Conservation (phyloP, 805 yeast genomes). For the Metschnikowia hibisci region DNA sequence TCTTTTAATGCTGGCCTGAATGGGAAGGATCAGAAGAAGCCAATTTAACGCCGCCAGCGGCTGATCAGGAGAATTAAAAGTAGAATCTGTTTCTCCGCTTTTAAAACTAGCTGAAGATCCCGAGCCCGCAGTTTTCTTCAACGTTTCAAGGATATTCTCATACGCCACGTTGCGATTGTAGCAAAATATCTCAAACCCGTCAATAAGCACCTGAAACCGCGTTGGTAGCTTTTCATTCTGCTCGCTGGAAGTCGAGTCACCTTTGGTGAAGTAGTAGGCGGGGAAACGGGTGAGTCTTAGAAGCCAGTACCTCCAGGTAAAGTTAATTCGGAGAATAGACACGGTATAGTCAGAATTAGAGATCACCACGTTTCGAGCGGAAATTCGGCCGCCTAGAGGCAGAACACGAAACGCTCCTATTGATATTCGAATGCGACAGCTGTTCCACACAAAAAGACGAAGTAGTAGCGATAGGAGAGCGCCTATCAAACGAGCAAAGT, state of each 20-base stretch:
- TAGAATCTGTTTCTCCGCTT: conserved; percentile 3
- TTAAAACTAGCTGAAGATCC: conserved; percentile 5
- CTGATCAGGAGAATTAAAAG: neutral
- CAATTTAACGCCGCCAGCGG: conserved; percentile 9
- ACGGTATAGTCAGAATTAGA: conserved; percentile 72
- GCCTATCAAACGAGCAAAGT: conserved; percentile 71
- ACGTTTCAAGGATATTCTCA: conserved; percentile 51
- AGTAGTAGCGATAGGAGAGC: conserved; percentile 48
- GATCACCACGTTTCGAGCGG: conserved; percentile 70
- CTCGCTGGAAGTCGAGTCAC: conserved; percentile 16
- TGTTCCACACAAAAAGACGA: conserved; percentile 60
- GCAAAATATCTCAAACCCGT: conserved; percentile 79
- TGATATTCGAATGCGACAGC: conserved; percentile 52
- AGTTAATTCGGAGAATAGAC: conserved; percentile 62
- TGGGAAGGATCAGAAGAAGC: conserved; percentile 49
- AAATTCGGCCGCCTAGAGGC: conserved; percentile 75
- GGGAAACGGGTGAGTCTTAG: conserved; percentile 43
- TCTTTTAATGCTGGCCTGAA: conserved; percentile 53
- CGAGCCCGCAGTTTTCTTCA: conserved; percentile 18
- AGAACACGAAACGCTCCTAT: conserved; percentile 75
- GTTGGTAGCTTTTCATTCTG: conserved; percentile 50
- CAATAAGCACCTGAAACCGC: conserved; percentile 53
- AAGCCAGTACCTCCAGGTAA: conserved; percentile 92
- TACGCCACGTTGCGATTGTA: conserved; percentile 80
- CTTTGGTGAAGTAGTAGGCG: conserved; percentile 25